Evolutionary conservation across 352 stramenopile species (phyloP).

Genomic region (Hyaloperonospora arabidopsidis): DNA sequence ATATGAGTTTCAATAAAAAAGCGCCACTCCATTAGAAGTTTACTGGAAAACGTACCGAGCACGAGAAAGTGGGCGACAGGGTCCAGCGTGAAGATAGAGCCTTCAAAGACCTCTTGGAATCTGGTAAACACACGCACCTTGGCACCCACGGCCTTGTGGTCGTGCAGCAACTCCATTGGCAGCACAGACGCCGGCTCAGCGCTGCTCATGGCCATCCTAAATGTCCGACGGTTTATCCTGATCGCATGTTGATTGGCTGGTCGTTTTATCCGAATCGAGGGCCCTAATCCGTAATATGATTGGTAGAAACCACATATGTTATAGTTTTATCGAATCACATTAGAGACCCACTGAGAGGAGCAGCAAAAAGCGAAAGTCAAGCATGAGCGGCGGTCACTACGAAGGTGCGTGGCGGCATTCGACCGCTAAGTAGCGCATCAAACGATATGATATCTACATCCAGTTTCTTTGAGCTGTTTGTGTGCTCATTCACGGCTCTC

Average conservation of each 20-base stretch:
- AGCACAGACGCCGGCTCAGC: slow-evolving; percentile 29
- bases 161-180: slow-evolving; percentile 51
- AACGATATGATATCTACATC: no score
- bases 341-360: no score
- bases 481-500: not conserved
- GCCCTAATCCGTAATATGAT: no score
- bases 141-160: slow-evolving; percentile 52
- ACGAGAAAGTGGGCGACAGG: slow-evolving; percentile 73
- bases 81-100: slow-evolving; percentile 72
- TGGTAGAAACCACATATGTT: no score
- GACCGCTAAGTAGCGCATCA: not conserved
- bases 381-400: slow-evolving; percentile 61
- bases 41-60: slow-evolving; percentile 33
- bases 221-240: no score
- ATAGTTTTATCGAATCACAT: no score
- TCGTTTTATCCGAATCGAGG: no score
- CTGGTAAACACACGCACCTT: slow-evolving; percentile 55
- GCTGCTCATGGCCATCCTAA: slow-evolving; percentile 35
- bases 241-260: no score
- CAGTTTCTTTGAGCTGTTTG: not conserved
- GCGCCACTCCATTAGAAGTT: not conserved
- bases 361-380: slow-evolving; percentile 12
- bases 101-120: slow-evolving; percentile 49
- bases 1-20: slow-evolving; percentile 1
- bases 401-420: slow-evolving; percentile 37